Base-by-base conservation (phyloP, 108 stramenopile species). In the Fragilaria radians region DNA sequence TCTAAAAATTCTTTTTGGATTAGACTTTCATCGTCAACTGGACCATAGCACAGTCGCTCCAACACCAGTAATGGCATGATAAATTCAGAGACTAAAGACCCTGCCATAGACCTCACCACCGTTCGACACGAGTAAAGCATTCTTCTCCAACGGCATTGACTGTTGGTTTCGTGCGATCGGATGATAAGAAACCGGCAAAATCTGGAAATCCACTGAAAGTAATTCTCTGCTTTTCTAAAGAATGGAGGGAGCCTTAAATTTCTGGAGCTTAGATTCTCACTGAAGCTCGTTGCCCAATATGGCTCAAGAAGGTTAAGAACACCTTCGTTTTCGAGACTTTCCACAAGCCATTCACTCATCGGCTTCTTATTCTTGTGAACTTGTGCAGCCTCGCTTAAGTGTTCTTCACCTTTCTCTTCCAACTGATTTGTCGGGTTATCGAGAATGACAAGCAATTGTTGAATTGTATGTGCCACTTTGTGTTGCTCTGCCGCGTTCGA, bases 381-480 rank as follows among this genome's bases (percentile, higher is more conserved):
- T 28, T 14, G 47, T 25, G 46, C 2, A 57, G 34, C n/a, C 3
- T 19, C 28, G 29, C 18, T 56, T 25, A 62, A 54, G 58, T 46
- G 46, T 26, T 57, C 32, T 4, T 1, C 27, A 26, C 3, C 1
- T 45, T 58, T 5, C 36, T 32, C 27, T 34, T 51, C 32, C 22
- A 25, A 21, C 14, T n/a, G 1, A 46, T 61, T 57, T 47, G 30
- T 54, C 11, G 52, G 53, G 31, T 65, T 45, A 70, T 89, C 74
- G n/a, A 91, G 52, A 23, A 86, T 60, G 30, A 59, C 58, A 32
- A 94, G 68, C 31, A 88, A 53, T 57, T 92, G 85, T 51, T 95
- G 94, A 46, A 95, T 91, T 9, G 84, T 72, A 60, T 81, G 88
- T 7, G 76, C 83, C 54, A 91, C 73, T 57, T 89, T 92, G 67